Evolutionary conservation across 805 yeast species (phyloP).

Genomic region (Debaryomyces castellii): DNA sequence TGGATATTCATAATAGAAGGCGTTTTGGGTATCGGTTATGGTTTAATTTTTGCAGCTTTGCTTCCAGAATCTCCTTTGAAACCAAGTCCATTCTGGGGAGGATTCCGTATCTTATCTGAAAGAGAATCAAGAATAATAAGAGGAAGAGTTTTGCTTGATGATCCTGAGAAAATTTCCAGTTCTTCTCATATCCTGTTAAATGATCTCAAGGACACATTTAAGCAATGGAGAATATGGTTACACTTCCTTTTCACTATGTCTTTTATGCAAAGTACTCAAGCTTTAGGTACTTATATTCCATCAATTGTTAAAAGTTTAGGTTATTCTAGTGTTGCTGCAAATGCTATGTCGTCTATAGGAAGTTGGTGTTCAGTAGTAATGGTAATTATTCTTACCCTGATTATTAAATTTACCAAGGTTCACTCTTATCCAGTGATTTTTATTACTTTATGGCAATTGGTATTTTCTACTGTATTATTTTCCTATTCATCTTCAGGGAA

Average conservation of each 20-base stretch:
- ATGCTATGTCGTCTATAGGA: constrained; percentile 13
- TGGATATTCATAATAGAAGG: constrained; percentile 9
- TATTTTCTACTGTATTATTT: constrained; percentile 1
- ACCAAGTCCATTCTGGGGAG: constrained; percentile 6
- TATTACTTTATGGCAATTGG: not conserved
- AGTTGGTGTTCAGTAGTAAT: constrained; percentile 9
- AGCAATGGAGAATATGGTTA: constrained; percentile 8
- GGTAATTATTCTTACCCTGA: not conserved
- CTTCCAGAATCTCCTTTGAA: constrained; percentile 4
- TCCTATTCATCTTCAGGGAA: not conserved
- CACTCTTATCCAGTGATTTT: not conserved
- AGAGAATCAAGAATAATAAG: constrained; percentile 9
- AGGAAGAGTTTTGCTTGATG: constrained; percentile 11
- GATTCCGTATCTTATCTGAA: constrained; percentile 3
- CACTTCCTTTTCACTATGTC: constrained; percentile 6
- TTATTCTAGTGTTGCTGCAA: constrained; percentile 8
- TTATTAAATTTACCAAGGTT: not conserved
- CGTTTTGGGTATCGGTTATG: constrained; percentile 1
- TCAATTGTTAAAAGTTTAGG: constrained; percentile 10
- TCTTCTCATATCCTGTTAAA: constrained; percentile 3
- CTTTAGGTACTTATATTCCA: constrained; percentile 10
- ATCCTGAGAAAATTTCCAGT: constrained; percentile 10
- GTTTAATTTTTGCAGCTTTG: constrained; percentile 4
- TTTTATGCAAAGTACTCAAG: constrained; percentile 7
- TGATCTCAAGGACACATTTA: constrained; percentile 5